These are phyloP conservation scores for Piper longum DNA, from an alignment of 164 flowering plant genomes.

Conservation along the genomic window DNA sequence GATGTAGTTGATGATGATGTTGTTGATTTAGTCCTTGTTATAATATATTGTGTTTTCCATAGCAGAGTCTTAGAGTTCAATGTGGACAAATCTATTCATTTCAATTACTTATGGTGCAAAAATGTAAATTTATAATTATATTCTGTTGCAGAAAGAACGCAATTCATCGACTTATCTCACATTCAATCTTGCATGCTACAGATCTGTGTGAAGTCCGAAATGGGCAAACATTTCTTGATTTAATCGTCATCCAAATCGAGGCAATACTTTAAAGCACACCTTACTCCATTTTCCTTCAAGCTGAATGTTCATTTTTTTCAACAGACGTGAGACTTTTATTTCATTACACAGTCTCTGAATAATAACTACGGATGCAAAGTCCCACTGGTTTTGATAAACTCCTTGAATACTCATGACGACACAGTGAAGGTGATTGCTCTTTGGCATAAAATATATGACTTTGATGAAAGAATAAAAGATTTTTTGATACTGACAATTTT, in stretches of 20 bases:
- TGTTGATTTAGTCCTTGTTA: too few species aligned
- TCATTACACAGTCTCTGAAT: constrained; percentile 49
- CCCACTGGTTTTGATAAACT: constrained; percentile 89
- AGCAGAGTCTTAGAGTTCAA: too few species aligned
- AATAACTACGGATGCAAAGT: constrained; percentile 82
- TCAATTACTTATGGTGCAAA: too few species aligned
- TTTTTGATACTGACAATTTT: neutral
- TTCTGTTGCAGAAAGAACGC: too few species aligned
- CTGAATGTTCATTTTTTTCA: neutral
- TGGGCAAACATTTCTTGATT: constrained; percentile 90
- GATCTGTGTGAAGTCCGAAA: constrained; percentile 94
- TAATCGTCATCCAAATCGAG: constrained; percentile 94
- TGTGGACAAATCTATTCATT: too few species aligned
- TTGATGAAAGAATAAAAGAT: neutral
- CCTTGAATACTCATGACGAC: constrained; percentile 89
- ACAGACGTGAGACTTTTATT: constrained; percentile 6
- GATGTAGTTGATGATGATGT: too few species aligned
- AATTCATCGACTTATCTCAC: too few species aligned
- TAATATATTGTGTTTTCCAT: too few species aligned
- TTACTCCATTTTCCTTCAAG: neutral
- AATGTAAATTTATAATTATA: too few species aligned
- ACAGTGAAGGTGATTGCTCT: constrained; percentile 47
- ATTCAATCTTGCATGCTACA: constrained; percentile 14
- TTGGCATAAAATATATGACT: neutral
- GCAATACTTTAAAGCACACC: constrained; percentile 16